A percentile compares a stretch with the other conserved stretches of the same genome.
Evolutionary conservation across 164 flowering plant genomes (phyloP).

Genomic region (Aristolochia contorta): DNA sequence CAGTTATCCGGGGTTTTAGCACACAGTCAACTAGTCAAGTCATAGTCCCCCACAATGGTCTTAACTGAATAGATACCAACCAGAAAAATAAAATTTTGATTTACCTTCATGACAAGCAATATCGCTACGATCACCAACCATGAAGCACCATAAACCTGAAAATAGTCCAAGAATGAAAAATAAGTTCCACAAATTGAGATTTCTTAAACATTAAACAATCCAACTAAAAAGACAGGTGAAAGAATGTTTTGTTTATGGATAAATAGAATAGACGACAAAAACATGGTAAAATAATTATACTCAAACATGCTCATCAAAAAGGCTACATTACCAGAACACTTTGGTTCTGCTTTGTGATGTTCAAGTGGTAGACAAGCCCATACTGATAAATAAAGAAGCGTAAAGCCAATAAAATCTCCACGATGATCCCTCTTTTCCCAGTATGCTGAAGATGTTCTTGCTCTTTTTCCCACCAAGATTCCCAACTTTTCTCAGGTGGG

Average conservation of each 20-base stretch:
- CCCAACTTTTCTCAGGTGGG: conserved; percentile 92
- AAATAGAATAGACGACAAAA: too few relatives aligned
- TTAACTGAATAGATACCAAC: too few relatives aligned
- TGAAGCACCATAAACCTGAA: conserved; percentile 83
- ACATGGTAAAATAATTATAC: neutral
- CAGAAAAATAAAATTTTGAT: neutral
- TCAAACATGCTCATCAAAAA: neutral
- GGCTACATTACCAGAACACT: conserved; percentile 53
- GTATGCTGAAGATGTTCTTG: conserved; percentile 85
- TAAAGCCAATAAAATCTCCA: conserved; percentile 62
- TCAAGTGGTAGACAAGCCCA: conserved; percentile 89
- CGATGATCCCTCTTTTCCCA: conserved; percentile 70
- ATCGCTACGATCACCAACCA: conserved; percentile 76
- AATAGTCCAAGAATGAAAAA: neutral
- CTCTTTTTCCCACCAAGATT: conserved; percentile 99
- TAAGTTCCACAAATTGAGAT: neutral
- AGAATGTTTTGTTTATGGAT: too few relatives aligned
- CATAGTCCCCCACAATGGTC: too few relatives aligned
- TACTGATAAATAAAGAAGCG: conserved; percentile 91
- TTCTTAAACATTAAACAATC: neutral
- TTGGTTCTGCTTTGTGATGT: conserved; percentile 32
- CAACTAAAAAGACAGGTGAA: too few relatives aligned
- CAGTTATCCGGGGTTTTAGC: too few relatives aligned
- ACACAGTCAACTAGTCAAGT: too few relatives aligned
- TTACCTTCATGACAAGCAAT: conserved; percentile 87